A percentile compares a stretch with the other conserved stretches of the same genome.
Evolutionary conservation across 1,139 yeast genomes (phyloP).

Genomic region (Yamadazyma oceani): DNA sequence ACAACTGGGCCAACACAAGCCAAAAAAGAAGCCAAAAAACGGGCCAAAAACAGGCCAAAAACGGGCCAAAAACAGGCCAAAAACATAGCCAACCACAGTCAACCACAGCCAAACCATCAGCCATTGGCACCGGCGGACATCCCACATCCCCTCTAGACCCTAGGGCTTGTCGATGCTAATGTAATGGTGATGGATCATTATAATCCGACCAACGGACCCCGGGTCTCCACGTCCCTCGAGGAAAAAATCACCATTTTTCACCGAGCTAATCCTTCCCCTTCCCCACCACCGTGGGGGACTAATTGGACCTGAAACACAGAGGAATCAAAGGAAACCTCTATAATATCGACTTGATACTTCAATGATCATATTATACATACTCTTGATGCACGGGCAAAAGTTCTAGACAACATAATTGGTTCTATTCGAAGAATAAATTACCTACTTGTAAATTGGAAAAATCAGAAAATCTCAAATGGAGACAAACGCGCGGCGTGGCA

Average conservation of each 20-base stretch:
- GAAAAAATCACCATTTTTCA: neutral
- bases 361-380: constrained; percentile 28
- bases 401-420: constrained; percentile 17
- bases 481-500: neutral
- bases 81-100: too few species aligned
- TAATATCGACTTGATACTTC: too few species aligned
- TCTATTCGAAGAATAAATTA: constrained; percentile 4
- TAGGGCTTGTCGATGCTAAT: too few species aligned
- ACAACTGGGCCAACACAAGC: too few species aligned
- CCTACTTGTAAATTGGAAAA: neutral
- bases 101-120: too few species aligned
- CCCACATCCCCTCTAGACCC: too few species aligned
- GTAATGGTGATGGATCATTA: constrained; percentile 2
- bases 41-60: too few species aligned
- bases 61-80: too few species aligned
- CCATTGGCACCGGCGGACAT: too few species aligned
- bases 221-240: neutral
- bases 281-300: neutral
- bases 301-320: too few species aligned
- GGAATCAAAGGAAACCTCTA: too few species aligned
- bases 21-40: too few species aligned
- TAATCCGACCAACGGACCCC: constrained; percentile 1
- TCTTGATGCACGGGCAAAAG: constrained; percentile 43
- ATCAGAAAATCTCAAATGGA: neutral
- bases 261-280: neutral